These are phyloP conservation scores for Quercus gilva DNA, from an alignment of 306 rosid species.

Conservation along the genomic window DNA sequence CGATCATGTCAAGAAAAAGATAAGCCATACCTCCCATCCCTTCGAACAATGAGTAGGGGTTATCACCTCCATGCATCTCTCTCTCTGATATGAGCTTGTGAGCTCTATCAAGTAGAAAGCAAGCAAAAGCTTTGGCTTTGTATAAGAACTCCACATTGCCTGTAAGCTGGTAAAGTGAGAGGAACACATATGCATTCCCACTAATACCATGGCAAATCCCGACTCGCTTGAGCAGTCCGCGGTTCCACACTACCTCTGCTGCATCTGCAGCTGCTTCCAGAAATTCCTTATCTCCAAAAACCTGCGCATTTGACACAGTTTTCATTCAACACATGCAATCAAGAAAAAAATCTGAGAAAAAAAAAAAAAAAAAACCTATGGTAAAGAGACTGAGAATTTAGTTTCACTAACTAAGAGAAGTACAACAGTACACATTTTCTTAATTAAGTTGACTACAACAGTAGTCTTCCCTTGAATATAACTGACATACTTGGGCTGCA, in stretches of 20 bases:
- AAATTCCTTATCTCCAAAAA: constrained; percentile 56
- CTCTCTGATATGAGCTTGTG: constrained; percentile 53
- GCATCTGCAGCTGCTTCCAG: constrained; percentile 65
- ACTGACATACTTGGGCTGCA: too few species aligned
- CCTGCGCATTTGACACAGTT: constrained; percentile 25
- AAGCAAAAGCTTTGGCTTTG: constrained; percentile 68
- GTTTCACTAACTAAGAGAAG: not conserved
- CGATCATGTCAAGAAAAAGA: constrained; percentile 53
- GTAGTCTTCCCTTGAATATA: not conserved
- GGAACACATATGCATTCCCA: constrained; percentile 64
- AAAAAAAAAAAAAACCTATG: not conserved
- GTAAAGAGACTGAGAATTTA: not conserved
- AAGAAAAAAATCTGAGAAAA: not conserved
- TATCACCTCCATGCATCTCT: constrained; percentile 68
- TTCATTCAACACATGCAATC: not conserved
- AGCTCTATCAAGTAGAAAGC: constrained; percentile 62
- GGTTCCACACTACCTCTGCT: constrained; percentile 60
- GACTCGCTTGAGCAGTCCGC: constrained; percentile 60
- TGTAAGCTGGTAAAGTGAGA: constrained; percentile 61
- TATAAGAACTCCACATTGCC: constrained; percentile 43
- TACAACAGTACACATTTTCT: not conserved
- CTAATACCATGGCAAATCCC: constrained; percentile 73
- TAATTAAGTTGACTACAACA: not conserved
- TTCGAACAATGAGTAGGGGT: constrained; percentile 62
- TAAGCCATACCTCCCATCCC: constrained; percentile 66